Base-by-base conservation (phyloP, 2,329 filamentous ascomycete species). In the Sporothrix phasma region DNA sequence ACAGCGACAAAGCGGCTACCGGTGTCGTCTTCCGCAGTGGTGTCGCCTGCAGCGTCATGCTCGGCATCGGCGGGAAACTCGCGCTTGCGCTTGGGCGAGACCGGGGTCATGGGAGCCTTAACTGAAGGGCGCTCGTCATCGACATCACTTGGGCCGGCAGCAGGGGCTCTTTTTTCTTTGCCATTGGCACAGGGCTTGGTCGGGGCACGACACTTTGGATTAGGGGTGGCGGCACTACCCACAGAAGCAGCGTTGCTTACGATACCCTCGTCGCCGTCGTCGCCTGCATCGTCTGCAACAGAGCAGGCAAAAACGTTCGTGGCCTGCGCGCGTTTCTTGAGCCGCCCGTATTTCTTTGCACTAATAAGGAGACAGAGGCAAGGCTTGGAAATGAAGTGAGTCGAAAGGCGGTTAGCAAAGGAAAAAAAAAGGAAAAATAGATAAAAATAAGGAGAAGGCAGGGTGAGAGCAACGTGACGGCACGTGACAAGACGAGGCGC, bases 331-430 rank as follows among this genome's bases (percentile, higher is more conserved):
- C 49, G 45, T 49, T 67, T 66, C 54, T 66, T 77, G 71, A 89
- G 79, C 37, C 86, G 82, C 73, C 87, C 84, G 70, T 87, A 89
- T 69, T 86, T 78, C 74, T 89, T 89, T 67, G 85, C 82, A 1
- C 87, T 89, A 70, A 19, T 13, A 24, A 10, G 47, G 29, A 43
- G 26, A 15, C 26, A n/a, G 22, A n/a, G 15, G 31, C 11, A 22
- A 19, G 2, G 26, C n/a, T 37, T 11, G 17, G 7, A 43, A 17
- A 47, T 11, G 7, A 31, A 22, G 24, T 6, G 22, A 59, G 56
- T 46, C 34, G 26, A 24, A 24, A 11, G 15, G 5, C 22, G 37
- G 60, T 53, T 22, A 58, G 47, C 13, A 61, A 39, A 43, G 13
- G 49, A 22, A 59, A 53, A 34, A 63, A 39, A 56, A 49, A 61